Base-by-base conservation (phyloP, 441 rosid genomes). In the Erodium chrysanthum region DNA sequence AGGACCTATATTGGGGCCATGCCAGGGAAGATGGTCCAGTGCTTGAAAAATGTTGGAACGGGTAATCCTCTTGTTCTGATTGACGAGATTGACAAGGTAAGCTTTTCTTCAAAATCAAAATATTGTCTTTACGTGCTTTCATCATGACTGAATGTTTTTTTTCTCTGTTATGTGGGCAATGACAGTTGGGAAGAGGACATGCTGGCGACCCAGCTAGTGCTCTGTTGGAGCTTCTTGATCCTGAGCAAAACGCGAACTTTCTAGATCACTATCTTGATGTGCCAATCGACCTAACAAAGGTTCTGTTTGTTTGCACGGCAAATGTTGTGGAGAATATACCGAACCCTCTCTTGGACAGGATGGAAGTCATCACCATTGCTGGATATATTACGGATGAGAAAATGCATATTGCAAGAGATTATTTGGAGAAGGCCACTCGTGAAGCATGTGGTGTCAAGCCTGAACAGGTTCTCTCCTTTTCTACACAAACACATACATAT, bases 11-110 rank as follows among this genome's bases (percentile, higher is more conserved):
- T 88, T 64, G 97, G 97, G 67, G 96, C 97, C 56, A 88, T 91
- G 96, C 97, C 99, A 22, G 97, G 98, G 58, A 94, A 94, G 88
- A 85, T 94, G 89, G 97, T 94, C 76, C 98, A 94, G 77, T 94
- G 98, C 77, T 85, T 94, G 75, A 95, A 95, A 85, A 88, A 74
- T 76, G 96, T 91, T 59, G 98, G 96, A 73, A 91, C 97, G 60
- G 86, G 84, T 68, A 94, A 94, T 73, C 99, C 99, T 78, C 93
- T 94, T 70, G 93, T 96, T 71, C 85, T 94, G 74, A 89, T 94
- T 23, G 99, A 94, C 76, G 99, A 94, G 84, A 89, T 94, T 78
- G 96, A 94, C 85, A 94, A 91, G 97, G 98, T 91, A 80, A 31
- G 50, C 52, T 68, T 50, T 18, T 67, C 17, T 23, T 50, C 29